These are phyloP conservation scores for Strobilomyces dryophilus DNA, from an alignment of 768 basidiomycete species.

Conservation along the genomic window DNA sequence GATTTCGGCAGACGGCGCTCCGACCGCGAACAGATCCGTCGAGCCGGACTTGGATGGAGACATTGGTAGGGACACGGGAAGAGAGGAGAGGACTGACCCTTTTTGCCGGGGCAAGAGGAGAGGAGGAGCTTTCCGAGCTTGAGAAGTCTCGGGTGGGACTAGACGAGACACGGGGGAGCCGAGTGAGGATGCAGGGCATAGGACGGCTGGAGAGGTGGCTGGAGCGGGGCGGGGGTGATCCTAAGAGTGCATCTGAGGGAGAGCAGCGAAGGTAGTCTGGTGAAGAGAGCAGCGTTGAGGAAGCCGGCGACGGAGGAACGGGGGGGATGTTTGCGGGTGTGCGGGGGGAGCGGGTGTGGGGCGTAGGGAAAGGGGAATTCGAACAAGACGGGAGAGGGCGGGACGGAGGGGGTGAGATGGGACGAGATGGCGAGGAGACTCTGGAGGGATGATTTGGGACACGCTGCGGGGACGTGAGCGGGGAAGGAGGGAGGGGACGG, in stretches of 20 bases:
- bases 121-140: conserved; percentile 78
- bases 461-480: conserved; percentile 34
- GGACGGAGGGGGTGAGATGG: conserved; percentile 22
- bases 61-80: not conserved
- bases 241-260: conserved; percentile 22
- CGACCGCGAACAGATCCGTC: conserved; percentile 76
- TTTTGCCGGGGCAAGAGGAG: conserved; percentile 94
- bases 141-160: conserved; percentile 18
- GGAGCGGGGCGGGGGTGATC: not conserved
- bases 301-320: conserved; percentile 10
- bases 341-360: conserved; percentile 33
- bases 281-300: conserved; percentile 20
- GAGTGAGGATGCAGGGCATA: conserved; percentile 19
- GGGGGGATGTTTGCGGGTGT: no score
- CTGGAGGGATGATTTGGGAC: conserved; percentile 53
- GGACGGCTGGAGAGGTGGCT: no score
- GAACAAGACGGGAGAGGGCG: conserved; percentile 32
- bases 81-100: conserved; percentile 45
- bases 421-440: conserved; percentile 43
- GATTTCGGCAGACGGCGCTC: conserved; percentile 76
- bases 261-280: conserved; percentile 17
- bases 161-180: conserved; percentile 9
- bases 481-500: not conserved
- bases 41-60: conserved; percentile 55
- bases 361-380: conserved; percentile 25